phyloP scores from a whole-genome alignment of 805 yeast genomes.

The Ogataea kodamae region DNA sequence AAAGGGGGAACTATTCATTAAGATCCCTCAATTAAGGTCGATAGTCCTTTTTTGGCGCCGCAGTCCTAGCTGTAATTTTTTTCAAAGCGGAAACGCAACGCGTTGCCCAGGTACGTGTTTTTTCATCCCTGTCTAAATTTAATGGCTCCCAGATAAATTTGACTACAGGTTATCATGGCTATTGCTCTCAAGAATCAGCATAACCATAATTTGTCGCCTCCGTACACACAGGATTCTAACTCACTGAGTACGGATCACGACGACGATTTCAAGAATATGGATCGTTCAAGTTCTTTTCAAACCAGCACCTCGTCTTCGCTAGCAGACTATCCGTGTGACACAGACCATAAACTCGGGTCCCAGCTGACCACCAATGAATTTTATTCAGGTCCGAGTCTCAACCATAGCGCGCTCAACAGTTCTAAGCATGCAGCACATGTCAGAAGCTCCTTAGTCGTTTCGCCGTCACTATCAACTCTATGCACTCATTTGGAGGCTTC shows the following conservation, averaged over 20 bases:
- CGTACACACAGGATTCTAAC: constrained; percentile 28
- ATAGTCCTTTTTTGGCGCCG: too few relatives aligned
- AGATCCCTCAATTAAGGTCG: too few relatives aligned
- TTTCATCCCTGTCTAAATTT: constrained; percentile 11
- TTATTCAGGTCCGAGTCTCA: constrained; percentile 32
- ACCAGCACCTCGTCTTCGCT: constrained; percentile 34
- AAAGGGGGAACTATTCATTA: constrained; percentile 9
- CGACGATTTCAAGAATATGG: constrained; percentile 31
- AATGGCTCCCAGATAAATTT: constrained; percentile 6
- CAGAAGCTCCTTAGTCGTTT: constrained; percentile 31
- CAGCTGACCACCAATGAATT: constrained; percentile 21
- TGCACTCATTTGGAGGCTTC: constrained; percentile 4
- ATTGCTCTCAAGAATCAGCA: constrained; percentile 3
- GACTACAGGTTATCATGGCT: constrained; percentile 7
- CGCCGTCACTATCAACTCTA: constrained; percentile 32
- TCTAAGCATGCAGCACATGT: constrained; percentile 30
- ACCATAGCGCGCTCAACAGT: constrained; percentile 20
- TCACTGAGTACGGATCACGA: constrained; percentile 34
- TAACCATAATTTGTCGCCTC: constrained; percentile 18
- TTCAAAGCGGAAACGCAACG: constrained; percentile 7
- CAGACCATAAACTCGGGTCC: constrained; percentile 9
- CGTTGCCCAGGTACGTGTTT: constrained; percentile 6
- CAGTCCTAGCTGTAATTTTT: constrained; percentile 2
- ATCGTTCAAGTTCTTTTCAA: constrained; percentile 36
- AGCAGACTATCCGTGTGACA: constrained; percentile 1